These are phyloP conservation scores for Aspergillus panamensis DNA, from an alignment of 495 filamentous ascomycete genomes.

Conservation along the genomic window DNA sequence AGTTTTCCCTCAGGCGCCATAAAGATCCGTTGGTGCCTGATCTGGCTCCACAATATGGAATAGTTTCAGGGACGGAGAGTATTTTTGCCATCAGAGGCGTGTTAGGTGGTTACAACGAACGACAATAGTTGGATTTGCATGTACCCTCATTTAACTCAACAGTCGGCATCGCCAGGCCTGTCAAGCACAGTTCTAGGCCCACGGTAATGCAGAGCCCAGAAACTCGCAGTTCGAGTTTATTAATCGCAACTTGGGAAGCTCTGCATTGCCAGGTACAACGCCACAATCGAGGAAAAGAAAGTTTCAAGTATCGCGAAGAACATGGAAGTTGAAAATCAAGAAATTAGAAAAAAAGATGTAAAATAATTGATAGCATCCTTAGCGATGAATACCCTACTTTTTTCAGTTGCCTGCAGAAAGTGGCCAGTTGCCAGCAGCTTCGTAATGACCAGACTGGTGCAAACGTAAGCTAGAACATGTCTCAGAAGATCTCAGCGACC, in stretches of 20 bases:
- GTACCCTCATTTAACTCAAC: constrained; percentile 17
- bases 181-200: constrained; percentile 9
- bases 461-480: constrained; percentile 17
- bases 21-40: constrained; percentile 13
- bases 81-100: not conserved
- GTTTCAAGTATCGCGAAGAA: not conserved
- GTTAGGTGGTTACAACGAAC: constrained; percentile 8
- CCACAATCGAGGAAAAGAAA: constrained; percentile 13
- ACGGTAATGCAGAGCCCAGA: not conserved
- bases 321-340: not conserved
- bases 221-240: not conserved
- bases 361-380: constrained; percentile 13
- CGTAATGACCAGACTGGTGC: constrained; percentile 8
- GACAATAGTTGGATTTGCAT: constrained; percentile 17
- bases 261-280: constrained; percentile 14
- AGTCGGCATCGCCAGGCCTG: constrained; percentile 14
- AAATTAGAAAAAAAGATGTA: not conserved
- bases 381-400: constrained; percentile 13
- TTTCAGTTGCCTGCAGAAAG: constrained; percentile 16
- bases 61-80: not conserved
- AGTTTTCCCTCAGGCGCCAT: constrained; percentile 4
- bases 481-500: constrained; percentile 12
- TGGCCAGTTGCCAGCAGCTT: constrained; percentile 13
- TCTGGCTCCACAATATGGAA: not conserved
- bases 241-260: not conserved